phyloP scores from a whole-genome alignment of 2,329 filamentous ascomycete genomes.

The Leptodontidium sp. region DNA sequence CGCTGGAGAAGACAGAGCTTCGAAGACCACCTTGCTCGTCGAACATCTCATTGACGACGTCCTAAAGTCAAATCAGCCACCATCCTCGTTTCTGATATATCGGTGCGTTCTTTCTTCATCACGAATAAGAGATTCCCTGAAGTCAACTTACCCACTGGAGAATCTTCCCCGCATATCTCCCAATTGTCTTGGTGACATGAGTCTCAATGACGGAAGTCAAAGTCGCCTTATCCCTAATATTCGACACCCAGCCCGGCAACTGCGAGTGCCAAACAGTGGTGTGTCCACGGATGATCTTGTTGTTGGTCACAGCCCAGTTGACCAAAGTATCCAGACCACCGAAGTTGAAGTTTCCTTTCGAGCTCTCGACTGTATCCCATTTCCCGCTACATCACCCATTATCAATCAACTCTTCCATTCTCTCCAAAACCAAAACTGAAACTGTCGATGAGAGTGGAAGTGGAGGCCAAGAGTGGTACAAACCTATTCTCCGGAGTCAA shows the following conservation, averaged over 20 bases:
- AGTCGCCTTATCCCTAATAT: slow-evolving; percentile 57
- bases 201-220: slow-evolving; percentile 65
- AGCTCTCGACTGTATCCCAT: slow-evolving; percentile 64
- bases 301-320: slow-evolving; percentile 63
- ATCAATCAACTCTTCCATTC: neutral
- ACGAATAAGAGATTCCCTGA: neutral
- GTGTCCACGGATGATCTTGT: slow-evolving; percentile 69
- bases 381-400: slow-evolving; percentile 50
- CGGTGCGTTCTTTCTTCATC: neutral
- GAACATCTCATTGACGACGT: slow-evolving; percentile 71
- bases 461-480: slow-evolving; percentile 32
- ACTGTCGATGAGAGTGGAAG: neutral
- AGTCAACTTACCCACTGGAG: slow-evolving; percentile 5
- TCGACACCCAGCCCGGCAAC: slow-evolving; percentile 65
- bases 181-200: slow-evolving; percentile 66
- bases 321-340: slow-evolving; percentile 64
- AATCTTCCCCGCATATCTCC: slow-evolving; percentile 69
- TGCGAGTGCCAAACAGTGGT: slow-evolving; percentile 74
- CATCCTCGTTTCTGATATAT: neutral
- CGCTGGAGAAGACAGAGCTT: slow-evolving; percentile 68
- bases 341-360: neutral
- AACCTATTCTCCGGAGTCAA: slow-evolving; percentile 75
- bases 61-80: slow-evolving; percentile 47
- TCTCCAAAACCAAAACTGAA: neutral
- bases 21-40: slow-evolving; percentile 53